phyloP scores from a whole-genome alignment of 495 filamentous ascomycete genomes.

The Evansstolkia leycettana region DNA sequence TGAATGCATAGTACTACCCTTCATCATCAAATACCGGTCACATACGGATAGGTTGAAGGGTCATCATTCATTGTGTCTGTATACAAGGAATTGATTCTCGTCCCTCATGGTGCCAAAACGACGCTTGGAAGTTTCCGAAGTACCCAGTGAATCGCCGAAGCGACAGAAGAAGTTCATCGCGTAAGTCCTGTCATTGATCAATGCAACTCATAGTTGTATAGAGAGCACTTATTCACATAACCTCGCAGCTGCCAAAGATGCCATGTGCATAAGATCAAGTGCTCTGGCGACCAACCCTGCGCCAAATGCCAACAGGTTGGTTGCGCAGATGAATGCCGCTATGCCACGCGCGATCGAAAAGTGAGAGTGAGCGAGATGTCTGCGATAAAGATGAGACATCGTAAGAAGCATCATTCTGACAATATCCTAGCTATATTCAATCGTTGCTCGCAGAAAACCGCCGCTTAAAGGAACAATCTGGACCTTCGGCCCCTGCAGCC shows the following conservation, averaged over 20 bases:
- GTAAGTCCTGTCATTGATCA: slow-evolving; percentile 11
- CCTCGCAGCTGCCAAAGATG: slow-evolving; percentile 28
- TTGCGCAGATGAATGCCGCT: slow-evolving; percentile 26
- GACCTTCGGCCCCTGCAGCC: slow-evolving; percentile 16
- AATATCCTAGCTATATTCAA: slow-evolving; percentile 21
- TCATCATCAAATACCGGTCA: too few species aligned
- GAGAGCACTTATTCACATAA: neutral
- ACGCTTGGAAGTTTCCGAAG: neutral
- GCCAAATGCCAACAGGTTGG: slow-evolving; percentile 25
- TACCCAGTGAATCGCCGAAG: neutral
- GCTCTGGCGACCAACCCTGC: slow-evolving; percentile 30
- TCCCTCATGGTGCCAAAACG: neutral
- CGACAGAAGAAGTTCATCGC: slow-evolving; percentile 23
- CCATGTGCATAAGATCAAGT: slow-evolving; percentile 36
- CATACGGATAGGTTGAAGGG: too few species aligned
- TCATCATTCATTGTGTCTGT: too few species aligned
- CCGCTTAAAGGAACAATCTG: slow-evolving; percentile 25
- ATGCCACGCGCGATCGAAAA: slow-evolving; percentile 27
- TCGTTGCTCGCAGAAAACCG: slow-evolving; percentile 26
- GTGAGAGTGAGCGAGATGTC: slow-evolving; percentile 35
- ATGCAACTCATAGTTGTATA: neutral
- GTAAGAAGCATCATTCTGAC: too few species aligned
- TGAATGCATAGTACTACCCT: too few species aligned
- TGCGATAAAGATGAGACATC: slow-evolving; percentile 4
- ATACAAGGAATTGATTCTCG: too few species aligned